Percentiles rank a stretch among this genome's conserved stretches.
Evolutionary conservation across 2,329 filamentous ascomycete species (phyloP).

Genomic region (Thyridium curvatum): DNA sequence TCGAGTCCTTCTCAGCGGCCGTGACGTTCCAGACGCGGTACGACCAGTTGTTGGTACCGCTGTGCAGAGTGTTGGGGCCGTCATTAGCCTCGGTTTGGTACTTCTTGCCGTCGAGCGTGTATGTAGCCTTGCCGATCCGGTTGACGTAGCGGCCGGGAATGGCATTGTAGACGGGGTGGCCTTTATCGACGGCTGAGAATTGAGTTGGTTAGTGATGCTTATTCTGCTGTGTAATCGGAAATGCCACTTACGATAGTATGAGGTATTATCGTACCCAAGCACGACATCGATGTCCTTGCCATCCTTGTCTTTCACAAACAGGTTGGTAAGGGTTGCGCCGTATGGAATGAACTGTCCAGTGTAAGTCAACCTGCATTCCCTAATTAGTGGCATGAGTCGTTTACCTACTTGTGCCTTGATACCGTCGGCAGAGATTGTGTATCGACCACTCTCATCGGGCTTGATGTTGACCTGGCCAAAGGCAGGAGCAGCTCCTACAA

Average conservation of each 20-base stretch:
- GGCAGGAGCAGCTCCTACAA: no score
- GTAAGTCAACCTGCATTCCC: constrained; percentile 27
- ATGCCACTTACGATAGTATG: constrained; percentile 41
- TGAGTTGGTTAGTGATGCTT: constrained; percentile 4
- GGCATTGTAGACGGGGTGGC: constrained; percentile 55
- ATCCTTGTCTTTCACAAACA: constrained; percentile 57
- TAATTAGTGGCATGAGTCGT: not conserved
- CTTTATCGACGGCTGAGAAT: constrained; percentile 31
- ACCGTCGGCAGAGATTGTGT: constrained; percentile 24
- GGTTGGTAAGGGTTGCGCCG: constrained; percentile 54
- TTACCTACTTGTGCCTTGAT: constrained; percentile 32
- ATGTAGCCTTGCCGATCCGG: constrained; percentile 53
- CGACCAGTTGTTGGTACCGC: constrained; percentile 55
- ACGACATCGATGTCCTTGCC: constrained; percentile 57
- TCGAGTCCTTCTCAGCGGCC: constrained; percentile 44
- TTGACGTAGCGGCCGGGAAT: constrained; percentile 60
- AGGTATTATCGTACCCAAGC: constrained; percentile 55
- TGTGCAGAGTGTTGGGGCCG: constrained; percentile 48
- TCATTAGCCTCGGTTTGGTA: constrained; percentile 50
- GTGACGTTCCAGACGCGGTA: constrained; percentile 58
- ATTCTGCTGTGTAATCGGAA: not conserved
- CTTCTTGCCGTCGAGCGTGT: constrained; percentile 45
- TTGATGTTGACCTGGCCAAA: constrained; percentile 4
- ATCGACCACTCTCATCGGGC: constrained; percentile 23
- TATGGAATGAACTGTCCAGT: constrained; percentile 47